Conservation (phyloP, 1,284 basidiomycete species). For the Malassezia globosa region DNA sequence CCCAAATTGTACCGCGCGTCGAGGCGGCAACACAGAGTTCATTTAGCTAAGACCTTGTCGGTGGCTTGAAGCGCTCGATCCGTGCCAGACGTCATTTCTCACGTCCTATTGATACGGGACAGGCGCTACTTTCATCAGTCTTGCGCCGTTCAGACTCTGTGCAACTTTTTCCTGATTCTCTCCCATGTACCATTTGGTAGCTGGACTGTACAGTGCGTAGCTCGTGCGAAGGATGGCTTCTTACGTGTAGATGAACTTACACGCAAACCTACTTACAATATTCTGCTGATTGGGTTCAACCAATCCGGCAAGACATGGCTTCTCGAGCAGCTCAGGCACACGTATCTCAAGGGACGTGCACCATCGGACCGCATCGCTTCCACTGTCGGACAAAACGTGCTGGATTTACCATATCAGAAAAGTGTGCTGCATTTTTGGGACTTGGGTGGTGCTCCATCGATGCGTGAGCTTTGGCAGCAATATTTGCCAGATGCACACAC, state of each 20-base stretch:
- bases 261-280: constrained; percentile 24
- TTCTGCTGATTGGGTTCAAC: constrained; percentile 25
- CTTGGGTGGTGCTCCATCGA: constrained; percentile 25
- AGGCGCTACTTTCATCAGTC: no score
- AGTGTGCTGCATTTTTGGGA: constrained; percentile 32
- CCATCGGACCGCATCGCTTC: constrained; percentile 22
- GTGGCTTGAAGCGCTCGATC: no score
- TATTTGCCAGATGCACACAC: constrained; percentile 29
- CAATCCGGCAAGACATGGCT: constrained; percentile 32
- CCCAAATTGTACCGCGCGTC: no score
- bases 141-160: no score
- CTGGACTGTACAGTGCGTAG: constrained; percentile 15
- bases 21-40: no score
- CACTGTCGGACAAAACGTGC: constrained; percentile 32
- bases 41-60: no score
- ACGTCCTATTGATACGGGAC: no score
- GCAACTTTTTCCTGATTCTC: no score
- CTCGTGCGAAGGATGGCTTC: not conserved
- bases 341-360: constrained; percentile 2
- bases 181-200: constrained; percentile 19
- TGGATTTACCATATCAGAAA: constrained; percentile 20
- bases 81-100: no score
- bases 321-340: constrained; percentile 18
- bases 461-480: constrained; percentile 29
- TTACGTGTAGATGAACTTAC: constrained; percentile 22